These are phyloP conservation scores for Lachnellula subtilissima DNA, from an alignment of 2,329 filamentous ascomycete species.

Conservation along the genomic window DNA sequence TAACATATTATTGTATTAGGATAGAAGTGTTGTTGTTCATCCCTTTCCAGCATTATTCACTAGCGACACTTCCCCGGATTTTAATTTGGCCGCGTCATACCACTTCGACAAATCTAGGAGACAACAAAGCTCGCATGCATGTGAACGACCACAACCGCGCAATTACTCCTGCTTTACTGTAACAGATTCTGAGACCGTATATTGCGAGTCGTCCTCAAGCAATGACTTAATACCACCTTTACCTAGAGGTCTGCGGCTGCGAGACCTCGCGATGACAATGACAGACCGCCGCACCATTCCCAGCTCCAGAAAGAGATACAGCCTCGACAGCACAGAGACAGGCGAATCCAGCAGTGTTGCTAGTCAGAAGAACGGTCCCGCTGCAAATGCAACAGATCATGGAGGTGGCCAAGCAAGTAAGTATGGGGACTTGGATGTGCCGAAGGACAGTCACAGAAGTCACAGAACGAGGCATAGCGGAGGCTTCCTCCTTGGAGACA, in stretches of 20 bases:
- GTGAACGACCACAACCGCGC: too few species aligned
- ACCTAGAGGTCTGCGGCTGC: slow-evolving; percentile 5
- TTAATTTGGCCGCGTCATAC: too few species aligned
- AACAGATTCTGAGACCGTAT: too few species aligned
- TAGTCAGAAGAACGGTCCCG: slow-evolving; percentile 26
- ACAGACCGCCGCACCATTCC: slow-evolving; percentile 22
- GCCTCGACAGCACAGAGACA: slow-evolving; percentile 38
- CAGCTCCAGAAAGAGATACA: slow-evolving; percentile 26
- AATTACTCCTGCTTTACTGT: too few species aligned
- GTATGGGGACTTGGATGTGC: slow-evolving; percentile 5
- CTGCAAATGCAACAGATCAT: slow-evolving; percentile 5
- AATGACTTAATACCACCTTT: slow-evolving; percentile 10
- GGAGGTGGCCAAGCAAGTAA: not conserved
- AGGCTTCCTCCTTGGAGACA: slow-evolving; percentile 28
- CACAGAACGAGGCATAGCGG: slow-evolving; percentile 27
- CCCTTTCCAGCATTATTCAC: too few species aligned
- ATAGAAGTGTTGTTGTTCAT: too few species aligned
- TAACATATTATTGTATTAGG: too few species aligned
- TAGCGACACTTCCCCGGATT: too few species aligned
- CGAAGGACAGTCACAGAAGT: slow-evolving; percentile 20
- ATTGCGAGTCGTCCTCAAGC: not conserved
- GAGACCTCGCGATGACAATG: slow-evolving; percentile 19
- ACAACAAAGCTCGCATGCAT: too few species aligned
- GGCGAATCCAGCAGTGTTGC: slow-evolving; percentile 41
- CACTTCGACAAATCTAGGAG: too few species aligned